phyloP scores from a whole-genome alignment of 306 rosid species.

The Castanea crenata region DNA sequence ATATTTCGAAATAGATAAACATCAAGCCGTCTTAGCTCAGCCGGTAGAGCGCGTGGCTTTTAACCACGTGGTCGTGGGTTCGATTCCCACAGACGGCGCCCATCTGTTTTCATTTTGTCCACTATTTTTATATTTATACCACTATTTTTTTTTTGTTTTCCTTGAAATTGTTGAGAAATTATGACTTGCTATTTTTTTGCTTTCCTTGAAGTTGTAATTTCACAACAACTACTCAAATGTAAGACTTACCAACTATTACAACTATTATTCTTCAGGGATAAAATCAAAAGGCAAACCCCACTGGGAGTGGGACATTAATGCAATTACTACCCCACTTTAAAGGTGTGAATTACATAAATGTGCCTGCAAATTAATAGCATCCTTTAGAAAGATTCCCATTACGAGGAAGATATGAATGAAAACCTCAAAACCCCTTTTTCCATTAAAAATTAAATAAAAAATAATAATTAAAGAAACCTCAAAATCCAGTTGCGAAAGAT shows the following conservation, averaged over 20 bases:
- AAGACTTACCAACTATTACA: too few species aligned
- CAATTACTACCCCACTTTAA: neutral
- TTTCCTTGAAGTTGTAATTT: too few species aligned
- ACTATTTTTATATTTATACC: too few species aligned
- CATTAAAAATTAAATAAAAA: too few species aligned
- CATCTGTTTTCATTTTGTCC: accelerated
- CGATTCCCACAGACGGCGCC: conserved; percentile 34
- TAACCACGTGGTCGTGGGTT: conserved; percentile 34
- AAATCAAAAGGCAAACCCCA: too few species aligned
- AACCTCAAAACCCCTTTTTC: neutral
- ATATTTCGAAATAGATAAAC: accelerated
- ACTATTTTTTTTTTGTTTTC: neutral
- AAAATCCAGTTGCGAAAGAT: neutral
- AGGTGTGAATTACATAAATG: neutral
- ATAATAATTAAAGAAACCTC: neutral
- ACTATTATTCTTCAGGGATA: too few species aligned
- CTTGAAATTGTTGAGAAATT: neutral
- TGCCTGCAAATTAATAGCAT: neutral
- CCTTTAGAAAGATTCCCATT: neutral
- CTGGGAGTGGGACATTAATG: too few species aligned
- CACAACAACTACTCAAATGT: too few species aligned
- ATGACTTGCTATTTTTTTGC: too few species aligned
- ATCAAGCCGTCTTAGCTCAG: conserved; percentile 23
- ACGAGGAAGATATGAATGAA: neutral
- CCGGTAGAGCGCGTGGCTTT: conserved; percentile 34